Conservation (phyloP, 805 yeast species). For the Ogataea ganodermae region DNA sequence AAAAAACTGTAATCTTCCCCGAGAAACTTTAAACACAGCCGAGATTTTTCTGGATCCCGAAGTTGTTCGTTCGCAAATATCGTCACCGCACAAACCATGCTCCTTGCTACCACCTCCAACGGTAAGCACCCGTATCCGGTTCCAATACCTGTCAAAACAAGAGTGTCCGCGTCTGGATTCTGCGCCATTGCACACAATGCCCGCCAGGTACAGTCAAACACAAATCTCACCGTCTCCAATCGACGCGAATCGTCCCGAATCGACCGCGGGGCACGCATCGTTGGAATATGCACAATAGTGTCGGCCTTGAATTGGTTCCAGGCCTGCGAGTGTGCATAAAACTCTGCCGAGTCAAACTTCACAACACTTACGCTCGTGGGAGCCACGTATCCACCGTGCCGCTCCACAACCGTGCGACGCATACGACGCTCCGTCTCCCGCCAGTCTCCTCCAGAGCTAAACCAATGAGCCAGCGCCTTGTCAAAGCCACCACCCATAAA, state of each 20-base stretch:
- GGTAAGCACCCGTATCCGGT: conserved; percentile 43
- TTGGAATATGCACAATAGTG: conserved; percentile 40
- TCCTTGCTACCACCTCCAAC: conserved; percentile 32
- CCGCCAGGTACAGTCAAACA: conserved; percentile 43
- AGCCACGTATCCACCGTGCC: conserved; percentile 37
- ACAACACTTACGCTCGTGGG: conserved; percentile 34
- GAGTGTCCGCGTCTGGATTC: conserved; percentile 23
- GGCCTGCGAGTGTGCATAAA: conserved; percentile 29
- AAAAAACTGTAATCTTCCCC: conserved; percentile 26
- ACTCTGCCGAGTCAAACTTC: conserved; percentile 26
- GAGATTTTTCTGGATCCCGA: conserved; percentile 14
- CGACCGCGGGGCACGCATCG: conserved; percentile 41
- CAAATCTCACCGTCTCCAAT: conserved; percentile 20
- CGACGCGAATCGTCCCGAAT: not conserved
- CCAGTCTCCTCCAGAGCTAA: conserved; percentile 20
- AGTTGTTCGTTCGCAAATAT: conserved; percentile 25
- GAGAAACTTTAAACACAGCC: conserved; percentile 28
- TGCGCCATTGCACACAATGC: conserved; percentile 29
- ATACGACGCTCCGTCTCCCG: conserved; percentile 27
- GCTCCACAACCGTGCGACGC: conserved; percentile 15
- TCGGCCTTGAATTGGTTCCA: conserved; percentile 32
- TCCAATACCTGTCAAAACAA: conserved; percentile 41
- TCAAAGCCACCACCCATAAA: conserved; percentile 56
- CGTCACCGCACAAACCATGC: conserved; percentile 39
- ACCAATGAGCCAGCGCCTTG: conserved; percentile 35